Conservation (phyloP, 2,329 filamentous ascomycete species). For the Claviceps arundinis region DNA sequence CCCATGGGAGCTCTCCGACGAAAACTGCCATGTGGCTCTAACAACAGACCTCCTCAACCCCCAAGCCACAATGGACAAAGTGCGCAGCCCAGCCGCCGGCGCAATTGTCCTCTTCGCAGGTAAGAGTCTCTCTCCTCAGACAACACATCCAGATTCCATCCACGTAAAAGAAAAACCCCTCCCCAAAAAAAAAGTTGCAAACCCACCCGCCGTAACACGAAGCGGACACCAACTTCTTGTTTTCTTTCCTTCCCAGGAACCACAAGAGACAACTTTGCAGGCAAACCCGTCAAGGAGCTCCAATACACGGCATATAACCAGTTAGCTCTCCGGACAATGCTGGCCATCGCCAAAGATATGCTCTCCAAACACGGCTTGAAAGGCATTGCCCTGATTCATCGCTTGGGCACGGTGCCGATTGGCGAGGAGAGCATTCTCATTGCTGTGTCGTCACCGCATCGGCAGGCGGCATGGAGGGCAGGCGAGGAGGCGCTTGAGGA, state of each 20-base stretch:
- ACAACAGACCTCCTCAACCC: constrained; percentile 49
- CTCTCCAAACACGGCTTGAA: constrained; percentile 49
- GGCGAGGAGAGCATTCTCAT: constrained; percentile 91
- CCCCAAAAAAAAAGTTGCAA: neutral
- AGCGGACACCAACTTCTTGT: neutral
- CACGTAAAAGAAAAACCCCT: neutral
- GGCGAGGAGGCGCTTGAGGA: constrained; percentile 81
- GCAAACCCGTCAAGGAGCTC: constrained; percentile 59
- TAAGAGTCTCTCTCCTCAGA: constrained; percentile 17
- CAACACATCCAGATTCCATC: neutral
- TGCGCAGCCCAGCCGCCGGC: constrained; percentile 60
- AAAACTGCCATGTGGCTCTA: constrained; percentile 52
- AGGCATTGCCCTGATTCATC: constrained; percentile 69
- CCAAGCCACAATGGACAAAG: constrained; percentile 45
- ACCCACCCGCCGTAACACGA: neutral
- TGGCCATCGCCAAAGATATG: constrained; percentile 46
- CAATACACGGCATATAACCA: constrained; percentile 63
- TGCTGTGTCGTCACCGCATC: constrained; percentile 70
- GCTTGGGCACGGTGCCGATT: constrained; percentile 73
- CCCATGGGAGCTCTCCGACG: constrained; percentile 30
- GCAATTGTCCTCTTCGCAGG: constrained; percentile 68
- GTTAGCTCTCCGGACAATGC: constrained; percentile 56
- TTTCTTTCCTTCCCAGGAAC: constrained; percentile 39
- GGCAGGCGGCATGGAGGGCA: constrained; percentile 72
- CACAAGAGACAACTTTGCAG: constrained; percentile 61